These are phyloP conservation scores for Cornus suecica DNA, from an alignment of 148 eudicot genomes.

Conservation along the genomic window DNA sequence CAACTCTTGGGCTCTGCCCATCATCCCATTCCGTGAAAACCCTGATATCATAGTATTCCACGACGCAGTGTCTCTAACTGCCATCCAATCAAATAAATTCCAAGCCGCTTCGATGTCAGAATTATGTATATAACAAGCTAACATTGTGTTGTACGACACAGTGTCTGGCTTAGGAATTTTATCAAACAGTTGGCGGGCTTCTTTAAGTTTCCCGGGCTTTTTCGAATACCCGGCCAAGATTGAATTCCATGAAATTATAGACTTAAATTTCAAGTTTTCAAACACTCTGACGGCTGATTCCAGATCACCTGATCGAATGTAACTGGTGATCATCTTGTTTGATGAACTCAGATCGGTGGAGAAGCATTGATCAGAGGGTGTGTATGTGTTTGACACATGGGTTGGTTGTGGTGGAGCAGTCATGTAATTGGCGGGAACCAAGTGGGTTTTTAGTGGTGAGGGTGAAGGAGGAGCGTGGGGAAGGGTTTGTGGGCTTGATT, in stretches of 20 bases:
- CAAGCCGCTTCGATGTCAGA: slow-evolving; percentile 43
- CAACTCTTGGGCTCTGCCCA: slow-evolving; percentile 50
- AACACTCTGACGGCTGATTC: slow-evolving; percentile 60
- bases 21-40: slow-evolving; percentile 45
- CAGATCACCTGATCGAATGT: slow-evolving; percentile 47
- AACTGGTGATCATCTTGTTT: slow-evolving; percentile 49
- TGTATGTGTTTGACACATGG: slow-evolving; percentile 1
- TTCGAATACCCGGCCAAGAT: slow-evolving; percentile 53
- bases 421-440: slow-evolving; percentile 21
- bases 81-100: slow-evolving; percentile 48
- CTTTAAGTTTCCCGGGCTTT: slow-evolving; percentile 36
- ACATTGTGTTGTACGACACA: slow-evolving; percentile 61
- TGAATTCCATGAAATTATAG: slow-evolving; percentile 64
- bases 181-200: slow-evolving; percentile 71
- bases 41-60: slow-evolving; percentile 82
- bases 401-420: neutral
- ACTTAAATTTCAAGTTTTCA: slow-evolving; percentile 41
- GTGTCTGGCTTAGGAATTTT: slow-evolving; percentile 66
- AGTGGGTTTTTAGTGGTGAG: slow-evolving; percentile 12
- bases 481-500: slow-evolving; percentile 7
- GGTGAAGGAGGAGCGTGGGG: neutral
- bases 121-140: slow-evolving; percentile 58
- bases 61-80: slow-evolving; percentile 53
- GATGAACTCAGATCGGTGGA: slow-evolving; percentile 30
- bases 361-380: neutral